Base-by-base conservation (phyloP, 176 grass and related monocot genomes). In the Carex scoparia region DNA sequence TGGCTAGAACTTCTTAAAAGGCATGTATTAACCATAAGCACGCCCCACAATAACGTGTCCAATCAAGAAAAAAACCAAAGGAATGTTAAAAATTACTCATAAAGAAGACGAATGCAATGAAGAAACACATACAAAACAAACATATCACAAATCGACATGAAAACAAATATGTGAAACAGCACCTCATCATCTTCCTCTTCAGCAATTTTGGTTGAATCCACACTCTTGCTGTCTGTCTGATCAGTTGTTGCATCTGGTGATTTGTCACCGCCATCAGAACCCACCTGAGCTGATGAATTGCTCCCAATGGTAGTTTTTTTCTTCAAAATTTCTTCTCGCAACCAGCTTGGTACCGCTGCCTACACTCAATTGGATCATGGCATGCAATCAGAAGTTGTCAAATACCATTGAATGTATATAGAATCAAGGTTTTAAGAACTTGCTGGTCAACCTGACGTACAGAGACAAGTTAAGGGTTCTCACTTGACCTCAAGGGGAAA, bases 311-410 rank as follows among this genome's bases (percentile, higher is more conserved):
- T 78, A 10, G 91, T 86, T 85, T 94, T 99, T 75, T 90, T 99
- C 87, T 99, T 99, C 73, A 99, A 79, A 84, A 99, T 94, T 95
- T 99, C 91, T 87, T 99, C 96, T 73, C 90, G 86, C 83, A 99
- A 92, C 96, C 96, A 99, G 82, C 91, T 99, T 79, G 96, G 96
- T 44, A 99, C 96, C 48, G 93, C 90, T 84, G 87, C 85, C 96
- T 99, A 85, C 48, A 81, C 83, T 31, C 40, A 85, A 85, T 78
- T 83, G 6, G 7, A 85, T 40, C 73, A 86, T 46, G 59, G 49
- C 10, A 94, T 70, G 61, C 35, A 76, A 79, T 79, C 61, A 56
- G 71, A 30, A 56, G 59, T 86, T 82, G 84, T 85, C 11, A 3
- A 33, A 15, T 66, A 79, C 13, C 38, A 83, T 33, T 16, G 11